Base-by-base conservation (phyloP, 2,329 filamentous ascomycete species). In the Immersiporthe knoxdaviesiana region DNA sequence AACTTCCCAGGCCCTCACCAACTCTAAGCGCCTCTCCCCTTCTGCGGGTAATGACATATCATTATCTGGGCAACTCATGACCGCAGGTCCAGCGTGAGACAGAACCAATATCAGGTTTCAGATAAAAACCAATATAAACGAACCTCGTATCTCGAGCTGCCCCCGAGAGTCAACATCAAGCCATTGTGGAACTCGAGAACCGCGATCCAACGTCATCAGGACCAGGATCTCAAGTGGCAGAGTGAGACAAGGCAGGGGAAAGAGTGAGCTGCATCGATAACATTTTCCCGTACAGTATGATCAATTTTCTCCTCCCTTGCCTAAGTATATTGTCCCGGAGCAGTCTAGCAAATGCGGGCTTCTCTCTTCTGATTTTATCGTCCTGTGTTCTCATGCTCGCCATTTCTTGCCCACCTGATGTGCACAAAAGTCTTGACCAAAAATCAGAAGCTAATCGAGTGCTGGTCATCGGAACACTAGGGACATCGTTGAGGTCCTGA, bases 131-230 rank as follows among this genome's bases (percentile, higher is more conserved):
- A 32, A 56, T 56, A 56, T 32, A 56, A 18, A 12, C n/a, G 44
- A 27, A 12, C 50, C 50, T 54, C 50, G 50, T 54, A 54, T 56
- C 52, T 56, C 27, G 14, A 18, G 12, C 27, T 30, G 52, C 24
- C n/a, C n/a, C n/a, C 14, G 52, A 56, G 24, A 56, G 27, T 56
- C 52, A 56, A 30, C 27, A 16, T 56, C 24, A 56, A 30, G 24
- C 52, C 52, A 56, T 2, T 18, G 27, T 32, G 52, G 14, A 18
- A 16, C 52, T 56, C 30, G 27, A 11, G 24, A 32, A 16, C 52
- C 27, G 4, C n/a, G 12, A 56, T 56, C n/a, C n/a, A 54, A 54
- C 50, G 50, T 54, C 50, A 54, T 54, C n/a, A 54, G n/a, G 50
- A 54, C 24, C 24, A 54, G 50, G 50, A 54, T 54, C n/a, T 27